Conservation (phyloP, 2,329 filamentous ascomycete species). For the Beauveria pseudobassiana region DNA sequence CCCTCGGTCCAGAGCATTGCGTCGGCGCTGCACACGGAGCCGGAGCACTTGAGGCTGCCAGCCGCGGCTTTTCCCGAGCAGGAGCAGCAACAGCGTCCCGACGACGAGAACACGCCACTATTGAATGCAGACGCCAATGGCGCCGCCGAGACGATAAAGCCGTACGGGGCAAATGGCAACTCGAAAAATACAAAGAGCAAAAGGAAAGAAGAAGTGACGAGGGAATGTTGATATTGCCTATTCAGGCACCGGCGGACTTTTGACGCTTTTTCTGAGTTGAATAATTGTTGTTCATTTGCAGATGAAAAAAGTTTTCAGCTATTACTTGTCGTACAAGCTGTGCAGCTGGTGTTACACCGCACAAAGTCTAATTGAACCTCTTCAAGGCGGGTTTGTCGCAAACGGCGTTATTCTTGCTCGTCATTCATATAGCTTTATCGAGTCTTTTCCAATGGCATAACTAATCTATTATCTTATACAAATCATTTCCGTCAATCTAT, state of each 20-base stretch:
- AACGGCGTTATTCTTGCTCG: background rate
- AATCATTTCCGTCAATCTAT: no score
- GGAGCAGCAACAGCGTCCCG: background rate
- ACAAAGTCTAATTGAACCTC: background rate
- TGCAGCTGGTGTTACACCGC: background rate
- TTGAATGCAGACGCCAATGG: conserved; percentile 21
- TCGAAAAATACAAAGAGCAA: conserved; percentile 15
- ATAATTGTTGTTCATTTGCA: background rate
- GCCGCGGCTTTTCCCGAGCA: background rate
- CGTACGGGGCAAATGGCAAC: conserved; percentile 8
- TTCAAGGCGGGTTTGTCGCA: background rate
- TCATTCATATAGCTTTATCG: background rate
- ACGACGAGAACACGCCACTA: conserved; percentile 24
- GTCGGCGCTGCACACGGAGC: background rate
- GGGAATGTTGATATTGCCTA: no score
- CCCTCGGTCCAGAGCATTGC: background rate
- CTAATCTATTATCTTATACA: background rate
- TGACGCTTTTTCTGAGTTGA: background rate
- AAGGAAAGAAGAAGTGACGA: conserved; percentile 30
- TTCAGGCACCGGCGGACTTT: no score
- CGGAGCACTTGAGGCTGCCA: conserved; percentile 13
- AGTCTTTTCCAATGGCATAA: background rate
- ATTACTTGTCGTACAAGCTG: background rate
- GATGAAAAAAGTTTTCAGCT: background rate
- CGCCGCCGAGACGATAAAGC: conserved; percentile 15